Evolutionary conservation across 305 asterid genomes (phyloP).

Genomic region (Solanum hybrid): DNA sequence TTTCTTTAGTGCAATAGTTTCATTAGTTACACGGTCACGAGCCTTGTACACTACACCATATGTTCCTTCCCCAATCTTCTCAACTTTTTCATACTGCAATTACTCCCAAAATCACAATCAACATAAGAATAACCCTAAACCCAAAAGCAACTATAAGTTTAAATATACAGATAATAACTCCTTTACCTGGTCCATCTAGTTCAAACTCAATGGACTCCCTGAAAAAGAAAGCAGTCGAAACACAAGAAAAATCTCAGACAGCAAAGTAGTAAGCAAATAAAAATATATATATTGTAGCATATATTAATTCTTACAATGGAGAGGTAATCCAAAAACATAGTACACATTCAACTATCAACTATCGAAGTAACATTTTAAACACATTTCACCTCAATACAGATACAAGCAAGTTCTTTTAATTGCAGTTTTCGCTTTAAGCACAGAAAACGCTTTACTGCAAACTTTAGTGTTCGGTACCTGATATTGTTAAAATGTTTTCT

Average conservation of each 20-base stretch:
- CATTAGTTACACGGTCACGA: slow-evolving; percentile 81
- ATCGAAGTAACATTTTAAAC: neutral
- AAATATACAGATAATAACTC: neutral
- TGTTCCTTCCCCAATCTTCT: slow-evolving; percentile 98
- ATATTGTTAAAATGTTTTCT: neutral
- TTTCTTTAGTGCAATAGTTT: slow-evolving; percentile 92
- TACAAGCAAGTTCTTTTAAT: neutral
- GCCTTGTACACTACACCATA: slow-evolving; percentile 99
- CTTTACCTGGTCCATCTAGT: slow-evolving; percentile 11
- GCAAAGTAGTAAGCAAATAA: neutral
- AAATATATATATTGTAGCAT: neutral
- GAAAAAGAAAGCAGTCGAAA: neutral
- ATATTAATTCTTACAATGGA: neutral
- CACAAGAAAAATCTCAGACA: neutral
- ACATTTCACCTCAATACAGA: neutral
- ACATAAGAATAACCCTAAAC: neutral
- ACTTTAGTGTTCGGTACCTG: neutral
- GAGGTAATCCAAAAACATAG: neutral
- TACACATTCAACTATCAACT: neutral
- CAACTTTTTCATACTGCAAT: slow-evolving; percentile 85
- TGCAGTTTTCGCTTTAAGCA: neutral
- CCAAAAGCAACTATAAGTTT: neutral
- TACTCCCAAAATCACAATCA: slow-evolving; percentile 11
- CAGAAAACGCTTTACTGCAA: neutral
- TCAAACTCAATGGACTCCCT: neutral